These are phyloP conservation scores for Penicillium ucsense DNA, from an alignment of 495 filamentous ascomycete genomes.

Conservation along the genomic window DNA sequence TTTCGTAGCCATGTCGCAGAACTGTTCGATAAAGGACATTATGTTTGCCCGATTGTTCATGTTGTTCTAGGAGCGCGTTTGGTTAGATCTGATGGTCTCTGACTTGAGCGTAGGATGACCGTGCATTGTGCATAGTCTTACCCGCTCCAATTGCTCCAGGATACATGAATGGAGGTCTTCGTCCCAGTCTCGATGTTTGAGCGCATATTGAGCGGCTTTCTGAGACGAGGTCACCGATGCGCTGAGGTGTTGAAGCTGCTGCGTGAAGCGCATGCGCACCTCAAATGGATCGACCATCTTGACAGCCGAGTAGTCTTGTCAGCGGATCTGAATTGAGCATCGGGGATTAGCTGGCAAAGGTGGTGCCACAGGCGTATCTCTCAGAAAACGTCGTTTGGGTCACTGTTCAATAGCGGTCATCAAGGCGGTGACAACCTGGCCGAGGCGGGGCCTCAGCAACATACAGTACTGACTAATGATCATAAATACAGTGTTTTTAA, in stretches of 20 bases:
- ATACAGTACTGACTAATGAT: too few relatives aligned
- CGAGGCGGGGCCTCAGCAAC: too few relatives aligned
- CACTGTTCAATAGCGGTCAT: too few relatives aligned
- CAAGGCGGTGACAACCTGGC: too few relatives aligned
- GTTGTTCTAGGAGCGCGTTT: slow-evolving; percentile 48
- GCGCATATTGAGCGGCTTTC: slow-evolving; percentile 89
- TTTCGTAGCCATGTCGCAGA: slow-evolving; percentile 75
- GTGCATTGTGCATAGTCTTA: slow-evolving; percentile 20
- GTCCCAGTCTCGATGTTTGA: slow-evolving; percentile 84
- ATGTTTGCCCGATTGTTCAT: slow-evolving; percentile 98
- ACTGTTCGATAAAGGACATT: slow-evolving; percentile 96
- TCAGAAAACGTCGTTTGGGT: not conserved
- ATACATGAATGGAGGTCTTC: slow-evolving; percentile 98
- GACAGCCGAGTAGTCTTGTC: not conserved
- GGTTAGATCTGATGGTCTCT: too few relatives aligned
- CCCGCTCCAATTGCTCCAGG: slow-evolving; percentile 83
- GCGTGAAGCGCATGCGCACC: slow-evolving; percentile 93
- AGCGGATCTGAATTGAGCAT: too few relatives aligned
- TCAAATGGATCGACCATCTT: slow-evolving; percentile 93
- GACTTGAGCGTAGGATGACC: not conserved
- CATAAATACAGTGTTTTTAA: too few relatives aligned
- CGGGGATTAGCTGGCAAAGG: not conserved
- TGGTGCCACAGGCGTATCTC: not conserved
- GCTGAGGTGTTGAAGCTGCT: slow-evolving; percentile 75
- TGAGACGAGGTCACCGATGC: slow-evolving; percentile 80